Evolutionary conservation across 768 basidiomycete species (phyloP).

Genomic region (Rhodocollybia butyracea): DNA sequence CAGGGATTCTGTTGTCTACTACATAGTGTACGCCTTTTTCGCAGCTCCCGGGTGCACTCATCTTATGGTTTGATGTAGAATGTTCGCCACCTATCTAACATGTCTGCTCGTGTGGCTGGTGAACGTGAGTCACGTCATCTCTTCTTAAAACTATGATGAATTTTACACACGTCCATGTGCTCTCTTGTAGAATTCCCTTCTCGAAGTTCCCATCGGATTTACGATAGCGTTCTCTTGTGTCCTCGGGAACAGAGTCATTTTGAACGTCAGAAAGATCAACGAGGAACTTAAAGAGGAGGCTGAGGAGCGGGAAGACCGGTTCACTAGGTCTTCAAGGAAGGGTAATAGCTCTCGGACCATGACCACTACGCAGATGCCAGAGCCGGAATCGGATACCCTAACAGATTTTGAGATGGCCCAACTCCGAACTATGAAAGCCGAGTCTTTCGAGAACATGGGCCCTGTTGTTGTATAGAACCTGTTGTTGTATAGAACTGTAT

Average conservation of each 20-base stretch:
- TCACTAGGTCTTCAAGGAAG: background rate
- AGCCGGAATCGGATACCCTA: slow-evolving; percentile 11
- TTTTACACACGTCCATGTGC: background rate
- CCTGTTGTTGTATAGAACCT: background rate
- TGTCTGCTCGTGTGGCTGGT: slow-evolving; percentile 42
- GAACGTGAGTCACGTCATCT: slow-evolving; percentile 21
- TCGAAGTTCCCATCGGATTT: slow-evolving; percentile 58
- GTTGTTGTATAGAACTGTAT: no score
- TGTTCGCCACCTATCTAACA: slow-evolving; percentile 53
- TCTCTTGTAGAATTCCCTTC: slow-evolving; percentile 27
- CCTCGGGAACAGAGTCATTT: slow-evolving; percentile 51
- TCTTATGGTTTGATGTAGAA: slow-evolving; percentile 27
- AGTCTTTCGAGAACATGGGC: background rate
- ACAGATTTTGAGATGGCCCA: slow-evolving; percentile 31
- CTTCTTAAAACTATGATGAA: background rate
- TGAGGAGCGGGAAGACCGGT: background rate
- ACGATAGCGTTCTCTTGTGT: slow-evolving; percentile 57
- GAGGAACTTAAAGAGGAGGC: slow-evolving; percentile 18
- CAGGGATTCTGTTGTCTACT: slow-evolving; percentile 55
- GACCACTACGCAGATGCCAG: no score
- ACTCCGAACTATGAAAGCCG: slow-evolving; percentile 28
- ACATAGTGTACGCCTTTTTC: slow-evolving; percentile 43
- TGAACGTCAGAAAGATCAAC: slow-evolving; percentile 49
- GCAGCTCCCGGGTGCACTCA: background rate
- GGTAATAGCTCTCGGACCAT: background rate